A percentile compares a stretch with the other conserved stretches of the same genome.
phyloP scores from a whole-genome alignment of 441 rosid species.

The Arabidopsis hybrid region DNA sequence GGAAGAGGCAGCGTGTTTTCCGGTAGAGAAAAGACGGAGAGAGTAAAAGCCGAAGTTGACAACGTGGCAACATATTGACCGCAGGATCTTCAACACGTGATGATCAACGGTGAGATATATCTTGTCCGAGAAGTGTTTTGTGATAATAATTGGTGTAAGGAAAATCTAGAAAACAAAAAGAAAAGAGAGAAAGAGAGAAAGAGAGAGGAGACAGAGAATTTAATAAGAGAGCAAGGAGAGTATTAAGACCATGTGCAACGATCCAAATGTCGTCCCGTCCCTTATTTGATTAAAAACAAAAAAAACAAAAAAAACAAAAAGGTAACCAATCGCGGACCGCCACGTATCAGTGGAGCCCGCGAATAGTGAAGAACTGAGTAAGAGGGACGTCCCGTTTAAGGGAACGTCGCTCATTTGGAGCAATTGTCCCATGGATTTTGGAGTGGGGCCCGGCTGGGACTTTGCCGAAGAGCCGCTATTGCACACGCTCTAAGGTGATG shows the following conservation, averaged over 20 bases:
- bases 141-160: not conserved
- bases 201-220: conserved; percentile 34
- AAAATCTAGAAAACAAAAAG: conserved; percentile 10
- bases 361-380: too few relatives aligned
- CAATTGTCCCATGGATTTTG: too few relatives aligned
- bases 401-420: too few relatives aligned
- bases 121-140: conserved; percentile 48
- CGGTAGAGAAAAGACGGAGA: conserved; percentile 35
- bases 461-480: too few relatives aligned
- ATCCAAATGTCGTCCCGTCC: too few relatives aligned
- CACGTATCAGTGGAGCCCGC: too few relatives aligned
- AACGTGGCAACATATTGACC: conserved; percentile 27
- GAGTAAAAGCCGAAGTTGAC: conserved; percentile 15
- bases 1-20: conserved; percentile 35
- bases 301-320: too few relatives aligned
- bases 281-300: too few relatives aligned
- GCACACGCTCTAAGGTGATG: conserved; percentile 43
- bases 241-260: too few relatives aligned
- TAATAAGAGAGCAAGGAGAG: conserved; percentile 5
- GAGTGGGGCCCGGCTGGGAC: too few relatives aligned
- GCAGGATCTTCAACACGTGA: conserved; percentile 5
- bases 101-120: conserved; percentile 56
- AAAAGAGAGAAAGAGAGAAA: conserved; percentile 17
- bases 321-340: too few relatives aligned
- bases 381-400: too few relatives aligned